These are phyloP conservation scores for Gossypium davidsonii DNA, from an alignment of 441 rosid species.

Conservation along the genomic window DNA sequence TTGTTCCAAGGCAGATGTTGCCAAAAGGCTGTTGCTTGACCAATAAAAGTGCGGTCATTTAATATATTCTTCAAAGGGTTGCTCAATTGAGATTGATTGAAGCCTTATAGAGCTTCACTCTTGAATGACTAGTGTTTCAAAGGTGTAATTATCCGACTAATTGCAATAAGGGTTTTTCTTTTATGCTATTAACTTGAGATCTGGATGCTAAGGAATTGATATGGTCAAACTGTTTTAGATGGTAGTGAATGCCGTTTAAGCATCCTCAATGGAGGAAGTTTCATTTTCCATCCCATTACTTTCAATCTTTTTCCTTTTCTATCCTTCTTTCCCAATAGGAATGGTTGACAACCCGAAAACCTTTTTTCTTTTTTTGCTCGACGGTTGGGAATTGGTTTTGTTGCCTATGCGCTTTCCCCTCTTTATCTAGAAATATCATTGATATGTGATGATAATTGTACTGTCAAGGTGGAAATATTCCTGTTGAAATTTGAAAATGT, in stretches of 20 bases:
- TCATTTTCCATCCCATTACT: neutral
- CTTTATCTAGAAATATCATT: neutral
- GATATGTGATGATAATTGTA: too few species aligned
- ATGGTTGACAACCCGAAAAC: neutral
- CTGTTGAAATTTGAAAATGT: neutral
- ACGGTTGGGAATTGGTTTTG: conserved; percentile 9
- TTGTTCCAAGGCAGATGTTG: neutral
- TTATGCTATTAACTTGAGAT: neutral
- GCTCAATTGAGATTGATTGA: conserved; percentile 1
- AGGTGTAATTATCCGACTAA: conserved; percentile 3
- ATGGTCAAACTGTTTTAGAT: conserved; percentile 5
- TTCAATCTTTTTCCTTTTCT: neutral
- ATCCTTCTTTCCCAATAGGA: neutral
- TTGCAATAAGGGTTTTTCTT: neutral
- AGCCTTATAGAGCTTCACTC: neutral
- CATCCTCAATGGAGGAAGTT: conserved; percentile 12
- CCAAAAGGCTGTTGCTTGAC: neutral
- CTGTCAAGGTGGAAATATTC: too few species aligned
- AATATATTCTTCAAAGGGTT: neutral
- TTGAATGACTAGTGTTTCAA: neutral
- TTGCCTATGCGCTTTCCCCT: conserved; percentile 3
- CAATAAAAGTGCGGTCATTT: conserved; percentile 2
- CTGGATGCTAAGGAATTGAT: conserved; percentile 3
- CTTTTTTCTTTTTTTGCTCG: neutral
- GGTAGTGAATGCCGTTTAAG: conserved; percentile 4